These are phyloP conservation scores for Chimonanthus praecox DNA, from an alignment of 164 flowering plant genomes.

Conservation along the genomic window DNA sequence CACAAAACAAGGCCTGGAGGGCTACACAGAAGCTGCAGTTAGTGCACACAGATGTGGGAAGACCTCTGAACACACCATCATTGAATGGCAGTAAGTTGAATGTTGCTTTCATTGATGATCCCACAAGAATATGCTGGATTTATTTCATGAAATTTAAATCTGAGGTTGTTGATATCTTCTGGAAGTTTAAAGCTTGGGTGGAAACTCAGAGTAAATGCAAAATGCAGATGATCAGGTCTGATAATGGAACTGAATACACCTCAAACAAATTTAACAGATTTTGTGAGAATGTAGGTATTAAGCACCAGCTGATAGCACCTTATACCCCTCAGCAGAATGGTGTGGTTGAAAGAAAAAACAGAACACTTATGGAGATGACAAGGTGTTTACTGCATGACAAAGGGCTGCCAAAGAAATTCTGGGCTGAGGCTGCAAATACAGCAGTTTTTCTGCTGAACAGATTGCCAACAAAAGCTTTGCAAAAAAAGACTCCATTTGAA, in stretches of 20 bases:
- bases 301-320: not conserved
- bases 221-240: no score
- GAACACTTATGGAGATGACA: not conserved
- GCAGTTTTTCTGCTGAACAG: not conserved
- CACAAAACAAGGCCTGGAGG: not conserved
- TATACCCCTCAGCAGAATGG: not conserved
- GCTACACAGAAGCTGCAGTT: not conserved
- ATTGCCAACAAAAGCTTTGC: not conserved
- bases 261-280: not conserved
- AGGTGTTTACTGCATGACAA: not conserved
- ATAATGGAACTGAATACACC: no score
- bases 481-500: not conserved
- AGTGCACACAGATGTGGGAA: not conserved
- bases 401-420: not conserved
- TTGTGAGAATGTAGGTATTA: not conserved
- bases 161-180: not conserved
- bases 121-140: constrained; percentile 1
- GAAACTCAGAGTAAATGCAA: no score
- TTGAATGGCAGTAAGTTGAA: not conserved
- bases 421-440: not conserved
- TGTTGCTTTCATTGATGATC: not conserved
- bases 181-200: not conserved
- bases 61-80: constrained; percentile 1
- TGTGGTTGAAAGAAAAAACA: not conserved
- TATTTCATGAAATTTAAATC: not conserved